These are phyloP conservation scores for Rhynchosporium graminicola DNA, from an alignment of 2,329 filamentous ascomycete genomes.

Conservation along the genomic window DNA sequence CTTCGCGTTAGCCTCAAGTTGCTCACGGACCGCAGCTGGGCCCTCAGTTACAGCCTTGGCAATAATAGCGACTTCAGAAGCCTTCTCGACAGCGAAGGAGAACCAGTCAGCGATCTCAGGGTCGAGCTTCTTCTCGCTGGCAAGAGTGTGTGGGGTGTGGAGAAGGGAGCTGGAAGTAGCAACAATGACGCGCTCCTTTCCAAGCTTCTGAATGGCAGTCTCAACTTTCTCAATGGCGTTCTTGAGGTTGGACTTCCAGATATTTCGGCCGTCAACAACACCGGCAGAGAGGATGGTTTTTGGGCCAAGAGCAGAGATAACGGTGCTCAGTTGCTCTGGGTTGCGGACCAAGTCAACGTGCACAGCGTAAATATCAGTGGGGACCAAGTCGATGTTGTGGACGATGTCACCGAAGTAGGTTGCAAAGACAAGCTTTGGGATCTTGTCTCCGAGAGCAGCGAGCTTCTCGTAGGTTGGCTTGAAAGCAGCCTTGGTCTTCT, in stretches of 20 bases:
- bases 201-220: conserved; percentile 89
- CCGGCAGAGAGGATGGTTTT: conserved; percentile 91
- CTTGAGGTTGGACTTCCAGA: conserved; percentile 99
- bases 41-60: conserved; percentile 97
- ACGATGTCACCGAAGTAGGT: conserved; percentile 99
- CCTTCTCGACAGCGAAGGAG: conserved; percentile 96
- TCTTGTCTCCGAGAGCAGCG: conserved; percentile 70
- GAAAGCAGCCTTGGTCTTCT: conserved; percentile 94
- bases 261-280: conserved; percentile 98
- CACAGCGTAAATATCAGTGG: conserved; percentile 77
- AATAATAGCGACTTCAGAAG: conserved; percentile 83
- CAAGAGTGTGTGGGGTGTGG: conserved; percentile 96
- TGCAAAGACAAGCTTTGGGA: conserved; percentile 85
- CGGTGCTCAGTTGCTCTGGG: conserved; percentile 92
- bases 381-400: conserved; percentile 93
- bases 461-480: conserved; percentile 96
- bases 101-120: conserved; percentile 96
- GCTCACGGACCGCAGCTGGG: conserved; percentile 78
- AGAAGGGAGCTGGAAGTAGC: conserved; percentile 97
- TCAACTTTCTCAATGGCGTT: conserved; percentile 88
- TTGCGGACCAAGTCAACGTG: conserved; percentile 97
- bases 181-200: conserved; percentile 96
- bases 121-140: conserved; percentile 98
- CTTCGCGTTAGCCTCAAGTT: conserved; percentile 96
- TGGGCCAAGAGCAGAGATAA: conserved; percentile 78